Percentiles rank a stretch among this genome's conserved stretches.
These are phyloP conservation scores for Helminthosporium solani DNA, from an alignment of 2,329 filamentous ascomycete genomes.

Conservation along the genomic window DNA sequence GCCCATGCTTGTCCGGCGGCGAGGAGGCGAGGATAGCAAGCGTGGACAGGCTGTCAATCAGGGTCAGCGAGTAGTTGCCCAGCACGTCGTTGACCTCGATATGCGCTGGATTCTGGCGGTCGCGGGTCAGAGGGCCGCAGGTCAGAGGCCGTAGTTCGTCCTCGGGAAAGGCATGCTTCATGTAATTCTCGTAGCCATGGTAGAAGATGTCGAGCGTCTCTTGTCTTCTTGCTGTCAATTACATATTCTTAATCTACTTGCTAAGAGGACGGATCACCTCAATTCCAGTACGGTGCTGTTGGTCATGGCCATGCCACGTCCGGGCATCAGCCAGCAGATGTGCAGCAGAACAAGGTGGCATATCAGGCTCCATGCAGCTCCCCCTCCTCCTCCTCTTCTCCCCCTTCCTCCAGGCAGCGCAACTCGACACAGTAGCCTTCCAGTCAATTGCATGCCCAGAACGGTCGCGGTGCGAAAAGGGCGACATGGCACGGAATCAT, in stretches of 20 bases:
- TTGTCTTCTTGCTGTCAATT: constrained; percentile 37
- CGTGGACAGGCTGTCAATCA: constrained; percentile 93
- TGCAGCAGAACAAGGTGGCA: constrained; percentile 28
- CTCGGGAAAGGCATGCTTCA: constrained; percentile 89
- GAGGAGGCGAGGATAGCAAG: constrained; percentile 87
- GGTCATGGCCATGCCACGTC: constrained; percentile 50
- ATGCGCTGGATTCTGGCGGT: constrained; percentile 74
- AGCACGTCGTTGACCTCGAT: constrained; percentile 92
- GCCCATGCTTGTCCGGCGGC: constrained; percentile 56
- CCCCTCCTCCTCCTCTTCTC: too few relatives aligned
- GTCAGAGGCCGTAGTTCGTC: constrained; percentile 89
- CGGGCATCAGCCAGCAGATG: constrained; percentile 37
- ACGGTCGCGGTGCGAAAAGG: constrained; percentile 20
- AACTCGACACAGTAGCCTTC: constrained; percentile 29
- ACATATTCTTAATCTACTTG: too few relatives aligned
- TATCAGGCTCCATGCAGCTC: too few relatives aligned
- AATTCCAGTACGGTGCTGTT: constrained; percentile 44
- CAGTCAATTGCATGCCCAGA: constrained; percentile 42
- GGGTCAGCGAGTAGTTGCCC: constrained; percentile 92
- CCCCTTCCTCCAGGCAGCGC: constrained; percentile 13
- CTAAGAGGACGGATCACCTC: too few relatives aligned
- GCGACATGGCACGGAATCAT: too few relatives aligned
- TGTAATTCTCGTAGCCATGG: constrained; percentile 95
- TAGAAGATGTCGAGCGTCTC: constrained; percentile 77
- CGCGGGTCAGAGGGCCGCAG: constrained; percentile 80